These are phyloP conservation scores for Boletus fagicola DNA, from an alignment of 768 basidiomycete species.

Conservation along the genomic window DNA sequence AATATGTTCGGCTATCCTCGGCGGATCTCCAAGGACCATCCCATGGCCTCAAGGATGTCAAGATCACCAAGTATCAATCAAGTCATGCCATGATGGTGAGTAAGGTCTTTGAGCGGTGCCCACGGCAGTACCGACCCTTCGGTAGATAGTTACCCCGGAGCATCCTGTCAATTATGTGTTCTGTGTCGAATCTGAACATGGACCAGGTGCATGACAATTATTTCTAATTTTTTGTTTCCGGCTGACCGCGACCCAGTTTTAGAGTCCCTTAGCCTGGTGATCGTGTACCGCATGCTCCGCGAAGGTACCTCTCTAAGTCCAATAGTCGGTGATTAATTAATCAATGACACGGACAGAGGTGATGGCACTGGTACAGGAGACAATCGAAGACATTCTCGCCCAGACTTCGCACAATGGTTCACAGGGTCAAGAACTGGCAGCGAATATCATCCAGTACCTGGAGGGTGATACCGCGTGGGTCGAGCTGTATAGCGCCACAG, in stretches of 20 bases:
- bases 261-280: constrained; percentile 59
- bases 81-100: constrained; percentile 51
- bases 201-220: constrained; percentile 47
- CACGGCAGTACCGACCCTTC: background rate
- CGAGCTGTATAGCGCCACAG: constrained; percentile 65
- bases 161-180: constrained; percentile 82
- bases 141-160: constrained; percentile 72
- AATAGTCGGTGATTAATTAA: constrained; percentile 4
- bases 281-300: constrained; percentile 76
- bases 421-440: constrained; percentile 45
- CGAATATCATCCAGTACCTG: constrained; percentile 54
- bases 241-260: constrained; percentile 43
- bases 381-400: constrained; percentile 43
- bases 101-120: constrained; percentile 8
- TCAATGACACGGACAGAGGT: constrained; percentile 50
- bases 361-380: constrained; percentile 54
- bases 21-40: constrained; percentile 51
- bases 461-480: constrained; percentile 68
- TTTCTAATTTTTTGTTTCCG: constrained; percentile 5
- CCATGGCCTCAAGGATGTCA: constrained; percentile 46
- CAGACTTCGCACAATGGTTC: constrained; percentile 33
- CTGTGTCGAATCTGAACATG: constrained; percentile 61
- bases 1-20: constrained; percentile 72
- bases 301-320: constrained; percentile 55
- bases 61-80: constrained; percentile 48